Base-by-base conservation (phyloP, 345 rosid genomes). In the Syzygium aromaticum region DNA sequence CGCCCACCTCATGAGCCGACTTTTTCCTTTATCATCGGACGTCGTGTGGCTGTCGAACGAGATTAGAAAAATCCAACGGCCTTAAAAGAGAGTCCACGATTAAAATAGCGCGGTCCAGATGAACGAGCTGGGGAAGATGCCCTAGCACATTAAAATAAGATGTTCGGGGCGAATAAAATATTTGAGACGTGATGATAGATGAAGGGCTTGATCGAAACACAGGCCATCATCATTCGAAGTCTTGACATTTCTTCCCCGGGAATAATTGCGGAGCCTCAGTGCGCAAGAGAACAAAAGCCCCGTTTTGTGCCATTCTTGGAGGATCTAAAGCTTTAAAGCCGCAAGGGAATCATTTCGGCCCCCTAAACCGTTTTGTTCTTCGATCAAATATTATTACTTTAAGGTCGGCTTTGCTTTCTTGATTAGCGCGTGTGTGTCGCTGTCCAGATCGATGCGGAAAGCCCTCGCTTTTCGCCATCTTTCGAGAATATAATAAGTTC, bases 211-310 rank as follows among this genome's bases (percentile, higher is more conserved):
- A 27, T 25, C 5, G 1, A 19, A 22, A 38, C 82, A 38, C 49
- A 40, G 38, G 82, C 27, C 82, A 73, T 73, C 82, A 73, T 73
- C 82, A 73, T 73, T 73, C 15, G 82, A 73, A 49, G 46, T 43
- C 38, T 73, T 73, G 82, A 73, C 82, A 73, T 38, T 73, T 73
- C 23, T 22, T 22, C 43, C 28, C 19, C 9, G 10, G 43, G 86
- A 84, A 73, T 73, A 38, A 73, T 73, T 73, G 82, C 82, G 40
- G 5, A 6, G 82, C 27, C 30, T 33, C 27, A 19, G 82, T 43
- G 82, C 27, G 82, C 27, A 40, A 73, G 82, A 19, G 49, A 73
- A 73, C 82, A 73, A 73, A 73, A 73, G 82, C 82, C 82, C 49
- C 82, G 82, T 38, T 73, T 73, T 25, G 49, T 73, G 82, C 82